Conservation (phyloP, 495 filamentous ascomycete genomes). For the Glonium stellatum region DNA sequence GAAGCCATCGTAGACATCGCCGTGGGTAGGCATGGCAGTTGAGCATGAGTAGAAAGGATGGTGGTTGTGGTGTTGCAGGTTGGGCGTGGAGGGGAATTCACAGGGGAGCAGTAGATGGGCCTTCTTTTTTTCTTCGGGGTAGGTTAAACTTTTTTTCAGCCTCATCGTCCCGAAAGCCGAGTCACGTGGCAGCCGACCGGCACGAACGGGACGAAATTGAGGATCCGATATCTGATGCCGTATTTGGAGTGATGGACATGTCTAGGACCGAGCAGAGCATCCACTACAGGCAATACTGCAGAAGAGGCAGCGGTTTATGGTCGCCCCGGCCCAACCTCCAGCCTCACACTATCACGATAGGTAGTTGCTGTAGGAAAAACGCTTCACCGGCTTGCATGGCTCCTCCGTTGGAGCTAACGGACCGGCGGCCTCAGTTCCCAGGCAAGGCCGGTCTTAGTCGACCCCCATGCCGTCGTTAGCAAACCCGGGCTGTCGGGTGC, state of each 20-base stretch:
- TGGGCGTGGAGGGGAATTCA: not conserved
- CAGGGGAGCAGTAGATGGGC: too few species aligned
- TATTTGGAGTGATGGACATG: not conserved
- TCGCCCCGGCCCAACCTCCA: too few species aligned
- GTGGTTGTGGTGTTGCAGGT: not conserved
- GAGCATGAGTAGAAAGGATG: slow-evolving; percentile 21
- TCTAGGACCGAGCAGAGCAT: not conserved
- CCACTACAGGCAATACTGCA: not conserved
- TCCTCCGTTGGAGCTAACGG: not conserved
- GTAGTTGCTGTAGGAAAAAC: not conserved
- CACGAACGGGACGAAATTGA: not conserved
- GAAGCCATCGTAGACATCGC: slow-evolving; percentile 25
- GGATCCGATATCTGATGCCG: not conserved
- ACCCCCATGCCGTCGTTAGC: slow-evolving; percentile 1
- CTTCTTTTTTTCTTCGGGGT: not conserved
- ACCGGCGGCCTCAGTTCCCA: not conserved
- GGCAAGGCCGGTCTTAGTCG: not conserved
- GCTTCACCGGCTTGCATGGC: not conserved
- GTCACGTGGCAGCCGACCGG: not conserved
- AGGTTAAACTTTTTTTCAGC: not conserved
- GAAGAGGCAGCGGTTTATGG: not conserved
- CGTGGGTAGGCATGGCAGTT: slow-evolving; percentile 24
- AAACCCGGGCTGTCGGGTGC: slow-evolving; percentile 6
- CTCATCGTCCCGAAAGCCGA: not conserved
- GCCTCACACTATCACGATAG: not conserved